Percentiles rank a stretch among this genome's conserved stretches.
Evolutionary conservation across 2,329 filamentous ascomycete genomes (phyloP).

Genomic region (Penicillium sp.): DNA sequence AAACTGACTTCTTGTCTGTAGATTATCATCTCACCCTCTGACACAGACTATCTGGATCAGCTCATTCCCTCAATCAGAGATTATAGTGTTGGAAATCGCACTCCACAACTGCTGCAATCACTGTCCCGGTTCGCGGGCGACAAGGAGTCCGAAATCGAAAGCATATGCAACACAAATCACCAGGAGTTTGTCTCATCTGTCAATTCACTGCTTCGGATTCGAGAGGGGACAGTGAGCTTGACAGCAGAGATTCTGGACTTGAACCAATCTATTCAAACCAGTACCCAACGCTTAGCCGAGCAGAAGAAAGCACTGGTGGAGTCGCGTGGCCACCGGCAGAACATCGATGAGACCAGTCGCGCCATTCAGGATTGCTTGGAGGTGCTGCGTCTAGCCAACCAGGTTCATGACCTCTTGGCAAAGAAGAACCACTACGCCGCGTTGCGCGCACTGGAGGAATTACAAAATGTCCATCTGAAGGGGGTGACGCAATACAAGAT

Average conservation of each 20-base stretch:
- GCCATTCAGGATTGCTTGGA: slow-evolving; percentile 88
- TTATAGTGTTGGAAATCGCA: slow-evolving; percentile 72
- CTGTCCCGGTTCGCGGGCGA: slow-evolving; percentile 79
- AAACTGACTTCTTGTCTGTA: slow-evolving; percentile 41
- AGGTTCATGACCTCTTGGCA: slow-evolving; percentile 84
- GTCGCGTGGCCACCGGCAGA: slow-evolving; percentile 85
- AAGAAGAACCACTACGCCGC: slow-evolving; percentile 97
- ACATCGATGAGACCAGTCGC: slow-evolving; percentile 88
- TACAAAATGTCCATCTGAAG: slow-evolving; percentile 93
- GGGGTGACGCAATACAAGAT: slow-evolving; percentile 94
- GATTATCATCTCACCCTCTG: slow-evolving; percentile 90
- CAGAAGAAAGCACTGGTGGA: slow-evolving; percentile 95
- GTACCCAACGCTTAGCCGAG: slow-evolving; percentile 87
- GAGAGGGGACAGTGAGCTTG: slow-evolving; percentile 82
- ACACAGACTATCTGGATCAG: slow-evolving; percentile 92
- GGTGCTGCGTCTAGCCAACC: slow-evolving; percentile 87
- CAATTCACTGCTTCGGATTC: slow-evolving; percentile 86
- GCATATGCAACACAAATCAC: slow-evolving; percentile 91
- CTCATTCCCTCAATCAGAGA: slow-evolving; percentile 92
- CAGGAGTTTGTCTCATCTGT: slow-evolving; percentile 95
- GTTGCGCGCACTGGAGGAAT: slow-evolving; percentile 86
- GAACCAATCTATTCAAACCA: slow-evolving; percentile 91
- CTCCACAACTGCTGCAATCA: slow-evolving; percentile 70
- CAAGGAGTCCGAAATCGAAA: slow-evolving; percentile 87
- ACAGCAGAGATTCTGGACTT: slow-evolving; percentile 88